These are phyloP conservation scores for Vicia sativa DNA, from an alignment of 306 rosid genomes.

Conservation along the genomic window DNA sequence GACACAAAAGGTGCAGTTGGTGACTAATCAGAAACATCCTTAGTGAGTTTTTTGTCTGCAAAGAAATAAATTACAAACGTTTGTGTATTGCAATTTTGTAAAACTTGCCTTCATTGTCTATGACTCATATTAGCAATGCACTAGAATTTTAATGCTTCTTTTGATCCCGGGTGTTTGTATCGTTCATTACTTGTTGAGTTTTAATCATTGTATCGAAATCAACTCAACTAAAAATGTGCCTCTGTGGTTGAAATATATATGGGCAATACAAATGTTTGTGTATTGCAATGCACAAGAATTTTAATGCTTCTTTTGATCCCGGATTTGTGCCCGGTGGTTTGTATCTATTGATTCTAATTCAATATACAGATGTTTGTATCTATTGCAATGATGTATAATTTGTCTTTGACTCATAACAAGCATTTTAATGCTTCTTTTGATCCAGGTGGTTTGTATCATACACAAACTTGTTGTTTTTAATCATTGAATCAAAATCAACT, in stretches of 20 bases:
- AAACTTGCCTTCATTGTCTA: neutral
- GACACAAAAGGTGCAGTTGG: neutral
- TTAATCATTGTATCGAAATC: neutral
- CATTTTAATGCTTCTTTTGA: no score
- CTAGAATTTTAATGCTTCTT: neutral
- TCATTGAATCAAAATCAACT: no score
- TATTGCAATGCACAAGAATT: neutral
- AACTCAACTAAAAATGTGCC: neutral
- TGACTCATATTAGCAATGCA: neutral
- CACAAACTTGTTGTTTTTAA: no score
- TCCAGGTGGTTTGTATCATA: no score
- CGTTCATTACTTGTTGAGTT: neutral
- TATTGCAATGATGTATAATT: no score
- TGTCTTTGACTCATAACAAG: no score
- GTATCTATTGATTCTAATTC: no score
- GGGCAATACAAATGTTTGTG: neutral
- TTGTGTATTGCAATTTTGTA: neutral
- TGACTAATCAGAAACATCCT: slow-evolving; percentile 19
- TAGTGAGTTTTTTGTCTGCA: slow-evolving; percentile 6
- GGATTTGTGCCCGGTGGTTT: no score
- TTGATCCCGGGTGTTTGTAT: neutral
- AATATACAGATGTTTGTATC: no score
- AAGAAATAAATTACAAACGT: slow-evolving; percentile 19
- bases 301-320: no score
- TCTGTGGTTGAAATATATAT: neutral